A percentile compares a stretch with the other conserved stretches of the same genome.
Evolutionary conservation across 805 yeast species (phyloP).

Genomic region (Myxozyma vanderwaltii): DNA sequence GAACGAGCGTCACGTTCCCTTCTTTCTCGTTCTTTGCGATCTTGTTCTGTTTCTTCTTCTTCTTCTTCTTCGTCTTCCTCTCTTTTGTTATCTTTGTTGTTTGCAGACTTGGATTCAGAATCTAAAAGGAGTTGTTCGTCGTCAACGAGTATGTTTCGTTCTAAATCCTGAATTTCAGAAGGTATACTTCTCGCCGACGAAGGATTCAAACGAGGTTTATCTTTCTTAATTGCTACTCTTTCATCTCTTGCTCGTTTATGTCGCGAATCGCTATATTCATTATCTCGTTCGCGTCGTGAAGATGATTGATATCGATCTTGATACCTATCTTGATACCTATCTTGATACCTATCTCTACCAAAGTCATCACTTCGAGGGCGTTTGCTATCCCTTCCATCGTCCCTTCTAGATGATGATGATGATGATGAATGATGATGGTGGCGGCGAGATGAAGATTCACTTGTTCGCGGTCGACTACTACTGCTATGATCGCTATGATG

Average conservation of each 20-base stretch:
- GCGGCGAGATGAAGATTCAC: not conserved
- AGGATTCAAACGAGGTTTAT: not conserved
- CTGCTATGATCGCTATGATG: not conserved
- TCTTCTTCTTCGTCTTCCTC: not conserved
- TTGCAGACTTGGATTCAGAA: not conserved
- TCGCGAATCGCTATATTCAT: not conserved
- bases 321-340: not conserved
- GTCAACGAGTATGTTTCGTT: constrained; percentile 16
- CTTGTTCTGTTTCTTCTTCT: constrained; percentile 37
- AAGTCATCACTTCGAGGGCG: not conserved
- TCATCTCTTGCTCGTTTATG: not conserved
- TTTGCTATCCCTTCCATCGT: not conserved
- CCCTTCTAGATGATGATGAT: not conserved
- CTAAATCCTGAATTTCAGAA: constrained; percentile 10
- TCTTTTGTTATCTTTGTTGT: not conserved
- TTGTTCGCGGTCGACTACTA: not conserved
- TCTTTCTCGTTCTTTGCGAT: constrained; percentile 38
- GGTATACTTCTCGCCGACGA: not conserved
- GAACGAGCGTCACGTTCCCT: constrained; percentile 48
- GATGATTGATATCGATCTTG: not conserved
- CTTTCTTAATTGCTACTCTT: not conserved
- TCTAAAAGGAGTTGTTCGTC: not conserved
- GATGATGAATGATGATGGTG: not conserved
- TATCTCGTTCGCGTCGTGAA: not conserved
- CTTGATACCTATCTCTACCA: no score